phyloP scores from a whole-genome alignment of 805 yeast species.

The Kluyveromyces starmeri region DNA sequence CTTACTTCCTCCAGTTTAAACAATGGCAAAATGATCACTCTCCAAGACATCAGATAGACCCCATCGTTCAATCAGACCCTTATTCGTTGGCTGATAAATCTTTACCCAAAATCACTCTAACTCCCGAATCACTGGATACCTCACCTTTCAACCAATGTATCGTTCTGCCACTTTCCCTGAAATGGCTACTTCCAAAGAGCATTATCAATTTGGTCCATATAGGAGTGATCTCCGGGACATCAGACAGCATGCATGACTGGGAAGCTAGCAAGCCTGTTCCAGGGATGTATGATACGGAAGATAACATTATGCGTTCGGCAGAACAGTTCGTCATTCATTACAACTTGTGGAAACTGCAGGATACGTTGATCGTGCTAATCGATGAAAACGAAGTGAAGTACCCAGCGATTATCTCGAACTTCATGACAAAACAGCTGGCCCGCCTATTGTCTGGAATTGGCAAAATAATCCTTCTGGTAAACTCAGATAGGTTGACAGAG shows the following conservation, averaged over 20 bases:
- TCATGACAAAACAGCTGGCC: constrained; percentile 21
- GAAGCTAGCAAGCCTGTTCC: not conserved
- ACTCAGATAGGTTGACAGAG: constrained; percentile 21
- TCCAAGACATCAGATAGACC: constrained; percentile 41
- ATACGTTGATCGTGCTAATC: constrained; percentile 16
- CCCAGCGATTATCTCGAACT: constrained; percentile 30
- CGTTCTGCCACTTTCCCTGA: constrained; percentile 1
- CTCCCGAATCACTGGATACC: not conserved
- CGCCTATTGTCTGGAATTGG: constrained; percentile 28
- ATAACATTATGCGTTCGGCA: not conserved
- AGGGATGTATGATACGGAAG: constrained; percentile 3
- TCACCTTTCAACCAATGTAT: constrained; percentile 2
- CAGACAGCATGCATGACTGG: not conserved
- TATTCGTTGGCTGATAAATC: not conserved
- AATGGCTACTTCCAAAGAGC: constrained; percentile 3
- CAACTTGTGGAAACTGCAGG: constrained; percentile 9
- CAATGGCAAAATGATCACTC: constrained; percentile 39
- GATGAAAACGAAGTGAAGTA: constrained; percentile 24
- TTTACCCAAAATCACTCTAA: not conserved
- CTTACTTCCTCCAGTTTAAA: constrained; percentile 37
- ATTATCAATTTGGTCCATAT: constrained; percentile 2
- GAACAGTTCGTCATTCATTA: not conserved
- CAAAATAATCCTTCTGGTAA: constrained; percentile 1
- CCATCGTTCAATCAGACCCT: constrained; percentile 5
- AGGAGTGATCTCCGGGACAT: not conserved